phyloP scores from a whole-genome alignment of 108 stramenopile genomes.

The Mediolabrus comicus region DNA sequence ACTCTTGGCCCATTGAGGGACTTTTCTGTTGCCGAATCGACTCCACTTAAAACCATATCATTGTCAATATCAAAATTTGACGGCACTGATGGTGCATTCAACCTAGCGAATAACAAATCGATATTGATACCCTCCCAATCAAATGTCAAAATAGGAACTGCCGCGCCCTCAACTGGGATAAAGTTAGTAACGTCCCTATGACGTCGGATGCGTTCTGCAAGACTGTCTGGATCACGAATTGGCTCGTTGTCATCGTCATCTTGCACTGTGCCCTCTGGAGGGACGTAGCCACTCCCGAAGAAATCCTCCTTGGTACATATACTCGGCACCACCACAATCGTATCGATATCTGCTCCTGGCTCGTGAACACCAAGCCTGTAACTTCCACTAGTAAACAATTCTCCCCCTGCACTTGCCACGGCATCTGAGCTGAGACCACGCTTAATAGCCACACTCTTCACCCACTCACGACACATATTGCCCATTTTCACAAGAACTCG shows the following conservation, averaged over 20 bases:
- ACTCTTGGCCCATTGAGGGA: conserved; percentile 95
- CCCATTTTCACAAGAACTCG: conserved; percentile 78
- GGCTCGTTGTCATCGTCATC: conserved; percentile 25
- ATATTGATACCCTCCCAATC: conserved; percentile 97
- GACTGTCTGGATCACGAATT: conserved; percentile 65
- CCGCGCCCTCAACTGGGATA: conserved; percentile 89
- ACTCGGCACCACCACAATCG: conserved; percentile 83
- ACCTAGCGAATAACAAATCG: conserved; percentile 93
- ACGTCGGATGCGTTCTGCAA: conserved; percentile 81
- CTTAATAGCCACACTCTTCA: conserved; percentile 58
- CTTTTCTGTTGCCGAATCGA: conserved; percentile 92
- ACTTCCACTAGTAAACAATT: conserved; percentile 89
- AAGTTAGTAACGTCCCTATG: conserved; percentile 92
- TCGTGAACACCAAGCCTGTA: conserved; percentile 95
- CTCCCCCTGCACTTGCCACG: conserved; percentile 73
- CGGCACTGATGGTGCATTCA: conserved; percentile 82
- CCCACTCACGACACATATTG: conserved; percentile 69
- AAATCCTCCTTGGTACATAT: conserved; percentile 92
- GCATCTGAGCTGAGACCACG: conserved; percentile 61
- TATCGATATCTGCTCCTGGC: conserved; percentile 97
- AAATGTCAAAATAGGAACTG: conserved; percentile 97
- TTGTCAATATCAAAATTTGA: conserved; percentile 92
- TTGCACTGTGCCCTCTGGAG: conserved; percentile 8
- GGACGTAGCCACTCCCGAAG: conserved; percentile 69
- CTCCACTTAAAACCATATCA: conserved; percentile 89